phyloP scores from a whole-genome alignment of 2,329 filamentous ascomycete genomes.

The Blumeriella jaapii region DNA sequence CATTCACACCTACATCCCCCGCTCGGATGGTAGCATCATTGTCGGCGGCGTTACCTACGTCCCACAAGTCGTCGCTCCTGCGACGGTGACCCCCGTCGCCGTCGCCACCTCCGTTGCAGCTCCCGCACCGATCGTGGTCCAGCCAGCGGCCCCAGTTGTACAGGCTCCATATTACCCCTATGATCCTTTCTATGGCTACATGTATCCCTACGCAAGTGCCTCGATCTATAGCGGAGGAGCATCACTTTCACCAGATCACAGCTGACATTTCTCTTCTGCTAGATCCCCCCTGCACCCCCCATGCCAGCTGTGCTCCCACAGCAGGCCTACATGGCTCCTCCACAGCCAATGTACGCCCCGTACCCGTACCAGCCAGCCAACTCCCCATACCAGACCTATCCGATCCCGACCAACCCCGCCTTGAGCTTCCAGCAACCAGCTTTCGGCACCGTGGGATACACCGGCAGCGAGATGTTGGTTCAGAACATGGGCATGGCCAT shows the following conservation, averaged over 20 bases:
- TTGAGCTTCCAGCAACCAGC: slow-evolving; percentile 15
- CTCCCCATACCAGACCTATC: slow-evolving; percentile 6
- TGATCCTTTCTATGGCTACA: slow-evolving; percentile 6
- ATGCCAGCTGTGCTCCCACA: slow-evolving; percentile 6
- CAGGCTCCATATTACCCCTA: slow-evolving; percentile 6
- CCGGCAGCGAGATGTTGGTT: slow-evolving; percentile 15
- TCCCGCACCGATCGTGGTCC: too few species aligned
- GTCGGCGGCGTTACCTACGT: slow-evolving; percentile 16
- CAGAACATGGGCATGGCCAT: slow-evolving; percentile 19
- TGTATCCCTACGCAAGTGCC: slow-evolving; percentile 7
- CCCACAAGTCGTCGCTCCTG: slow-evolving; percentile 1
- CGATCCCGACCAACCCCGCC: slow-evolving; percentile 4
- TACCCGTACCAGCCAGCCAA: slow-evolving; percentile 2
- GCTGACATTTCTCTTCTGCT: slow-evolving; percentile 6
- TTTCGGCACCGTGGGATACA: slow-evolving; percentile 14
- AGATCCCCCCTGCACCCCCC: slow-evolving; percentile 1
- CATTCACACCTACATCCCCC: slow-evolving; percentile 43
- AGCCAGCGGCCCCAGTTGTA: slow-evolving; percentile 7
- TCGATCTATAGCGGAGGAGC: not conserved
- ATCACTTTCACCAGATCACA: not conserved
- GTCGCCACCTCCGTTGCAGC: slow-evolving; percentile 1
- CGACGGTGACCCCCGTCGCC: slow-evolving; percentile 1
- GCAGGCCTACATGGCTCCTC: slow-evolving; percentile 9
- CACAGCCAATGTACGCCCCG: slow-evolving; percentile 9
- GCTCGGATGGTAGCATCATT: slow-evolving; percentile 20